Evolutionary conservation across 257 asterid species (phyloP).

Genomic region (Datura wrightii): DNA sequence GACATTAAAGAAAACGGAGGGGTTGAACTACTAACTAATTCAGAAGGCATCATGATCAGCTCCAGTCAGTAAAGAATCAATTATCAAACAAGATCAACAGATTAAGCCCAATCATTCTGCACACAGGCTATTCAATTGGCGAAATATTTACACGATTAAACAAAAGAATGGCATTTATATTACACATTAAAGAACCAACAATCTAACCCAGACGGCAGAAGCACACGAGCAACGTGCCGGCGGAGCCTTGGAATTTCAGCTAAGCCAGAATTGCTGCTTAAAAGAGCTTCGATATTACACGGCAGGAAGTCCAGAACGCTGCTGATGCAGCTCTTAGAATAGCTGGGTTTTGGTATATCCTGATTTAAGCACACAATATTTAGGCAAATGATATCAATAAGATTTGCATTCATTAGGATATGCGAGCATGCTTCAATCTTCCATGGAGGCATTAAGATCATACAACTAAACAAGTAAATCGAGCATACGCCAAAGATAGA

Average conservation of each 20-base stretch:
- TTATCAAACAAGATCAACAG: constrained; percentile 4
- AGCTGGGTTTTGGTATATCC: constrained; percentile 95
- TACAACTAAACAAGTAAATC: background rate
- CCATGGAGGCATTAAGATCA: background rate
- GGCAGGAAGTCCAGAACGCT: constrained; percentile 94
- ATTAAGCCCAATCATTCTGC: constrained; percentile 24
- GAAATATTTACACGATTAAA: constrained; percentile 38
- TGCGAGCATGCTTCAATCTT: constrained; percentile 4
- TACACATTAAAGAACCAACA: constrained; percentile 37
- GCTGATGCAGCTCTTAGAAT: constrained; percentile 81
- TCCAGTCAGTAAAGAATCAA: background rate
- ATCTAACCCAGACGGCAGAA: constrained; percentile 15
- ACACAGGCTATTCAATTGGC: constrained; percentile 31
- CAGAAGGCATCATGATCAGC: background rate
- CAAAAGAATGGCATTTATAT: constrained; percentile 36
- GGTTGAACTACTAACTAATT: background rate
- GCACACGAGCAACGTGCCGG: background rate
- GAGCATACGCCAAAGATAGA: background rate
- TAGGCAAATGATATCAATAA: constrained; percentile 24
- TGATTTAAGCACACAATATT: constrained; percentile 38
- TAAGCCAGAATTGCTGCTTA: constrained; percentile 44
- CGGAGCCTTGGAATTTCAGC: constrained; percentile 5
- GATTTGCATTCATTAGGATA: background rate
- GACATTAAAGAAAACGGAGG: no score
- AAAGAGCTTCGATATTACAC: constrained; percentile 84